Evolutionary conservation across 2,329 filamentous ascomycete genomes (phyloP), one percentile per base, ranked within the genome.

Genomic region (Stagonosporopsis rhizophila): DNA sequence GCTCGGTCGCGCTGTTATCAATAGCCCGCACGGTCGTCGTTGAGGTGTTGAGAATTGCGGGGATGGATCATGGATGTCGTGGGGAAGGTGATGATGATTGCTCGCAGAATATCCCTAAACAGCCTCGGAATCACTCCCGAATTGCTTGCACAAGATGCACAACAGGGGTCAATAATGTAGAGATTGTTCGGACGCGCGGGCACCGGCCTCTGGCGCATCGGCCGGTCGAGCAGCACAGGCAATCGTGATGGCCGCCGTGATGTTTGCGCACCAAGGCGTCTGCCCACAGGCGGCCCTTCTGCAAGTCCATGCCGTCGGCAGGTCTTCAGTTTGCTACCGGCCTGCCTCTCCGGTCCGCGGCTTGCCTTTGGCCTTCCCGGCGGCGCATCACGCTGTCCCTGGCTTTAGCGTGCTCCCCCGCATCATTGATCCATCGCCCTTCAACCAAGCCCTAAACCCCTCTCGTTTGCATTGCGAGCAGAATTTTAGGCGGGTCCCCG

Each of bases 401-500:
- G 59, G 52, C 50, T 56, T 39, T 62, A 66, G 65, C 59, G 58
- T 61, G 44, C 35, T 60, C 52, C 65, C 62, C 62, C 62, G 62
- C 61, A 62, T 58, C 64, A 54, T 37, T 40, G 47, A 56, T 48
- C 52, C 28, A 44, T 56, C 30, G 37, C 35, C 46, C 38, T 48
- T 53, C 53, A 51, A 44, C n/a, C 56, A 45, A 49, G 44, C 25
- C 54, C 42, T 58, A 52, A 52, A 61, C 56, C 61, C 56, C 55
- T 59, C 50, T 56, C 42, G 48, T 61, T 30, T 61, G 59, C 57
- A 47, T 54, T 32, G 45, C 47, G 58, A 56, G 62, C 61, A 64
- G 56, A 59, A 39, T 67, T 56, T 58, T 56, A 62, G 46, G 65
- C 64, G 65, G 64, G 60, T 47, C 60, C 44, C 17, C 17, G 42